These are phyloP conservation scores for Apiospora phragmitis DNA, from an alignment of 2,329 filamentous ascomycete species.

Conservation along the genomic window DNA sequence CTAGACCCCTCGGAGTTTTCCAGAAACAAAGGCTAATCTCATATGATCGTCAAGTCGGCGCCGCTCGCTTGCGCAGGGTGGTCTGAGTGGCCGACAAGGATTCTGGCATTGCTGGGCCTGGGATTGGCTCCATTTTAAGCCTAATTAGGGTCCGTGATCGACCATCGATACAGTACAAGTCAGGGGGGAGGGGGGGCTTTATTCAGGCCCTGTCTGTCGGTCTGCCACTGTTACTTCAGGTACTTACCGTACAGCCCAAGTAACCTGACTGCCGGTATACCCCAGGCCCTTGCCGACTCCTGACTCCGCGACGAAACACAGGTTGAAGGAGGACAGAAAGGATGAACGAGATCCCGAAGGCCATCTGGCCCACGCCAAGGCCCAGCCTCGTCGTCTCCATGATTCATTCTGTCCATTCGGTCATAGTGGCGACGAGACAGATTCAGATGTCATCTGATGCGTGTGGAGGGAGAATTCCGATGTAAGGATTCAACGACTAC, in stretches of 20 bases:
- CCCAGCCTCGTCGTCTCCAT: neutral
- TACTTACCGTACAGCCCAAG: constrained; percentile 3
- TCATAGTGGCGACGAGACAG: constrained; percentile 3
- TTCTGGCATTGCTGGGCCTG: constrained; percentile 20
- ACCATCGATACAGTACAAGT: constrained; percentile 21
- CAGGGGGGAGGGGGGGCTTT: constrained; percentile 16
- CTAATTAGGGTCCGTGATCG: constrained; percentile 26
- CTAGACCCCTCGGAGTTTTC: constrained; percentile 13
- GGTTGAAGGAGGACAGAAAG: constrained; percentile 1
- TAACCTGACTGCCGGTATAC: constrained; percentile 2
- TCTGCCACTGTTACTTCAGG: constrained; percentile 14
- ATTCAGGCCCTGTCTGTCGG: constrained; percentile 15
- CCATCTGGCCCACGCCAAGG: constrained; percentile 9
- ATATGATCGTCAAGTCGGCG: constrained; percentile 29
- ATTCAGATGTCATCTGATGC: neutral
- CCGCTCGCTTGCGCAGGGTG: constrained; percentile 28
- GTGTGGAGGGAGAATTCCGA: neutral
- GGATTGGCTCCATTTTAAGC: neutral
- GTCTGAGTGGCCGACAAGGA: constrained; percentile 20
- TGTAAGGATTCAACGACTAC: neutral
- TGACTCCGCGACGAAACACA: constrained; percentile 12
- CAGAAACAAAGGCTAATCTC: constrained; percentile 28
- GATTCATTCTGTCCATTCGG: neutral
- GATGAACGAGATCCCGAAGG: constrained; percentile 12
- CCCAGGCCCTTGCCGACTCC: constrained; percentile 9